Percentiles rank a stretch among this genome's conserved stretches.
Conservation (phyloP, 1,139 yeast genomes). For the Spathaspora sp. region DNA sequence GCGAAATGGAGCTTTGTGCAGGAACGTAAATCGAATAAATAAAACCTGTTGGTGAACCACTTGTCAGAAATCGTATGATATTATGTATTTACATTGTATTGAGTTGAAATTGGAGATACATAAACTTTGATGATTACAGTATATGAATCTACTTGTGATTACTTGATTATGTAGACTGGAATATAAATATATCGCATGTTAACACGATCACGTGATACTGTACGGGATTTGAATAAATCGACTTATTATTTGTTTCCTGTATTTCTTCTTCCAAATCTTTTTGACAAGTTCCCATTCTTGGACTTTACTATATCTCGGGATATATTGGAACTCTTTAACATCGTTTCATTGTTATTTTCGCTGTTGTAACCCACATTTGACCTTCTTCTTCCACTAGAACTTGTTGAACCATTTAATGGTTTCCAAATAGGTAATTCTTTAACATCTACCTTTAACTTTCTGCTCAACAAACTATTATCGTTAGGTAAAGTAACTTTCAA, state of each 20-base stretch:
- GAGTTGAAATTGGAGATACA: no score
- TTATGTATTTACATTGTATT: background rate
- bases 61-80: background rate
- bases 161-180: background rate
- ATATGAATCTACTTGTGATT: background rate
- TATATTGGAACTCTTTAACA: background rate
- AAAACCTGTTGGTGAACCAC: no score
- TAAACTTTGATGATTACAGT: background rate
- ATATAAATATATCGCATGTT: background rate
- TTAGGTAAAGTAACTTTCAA: slow-evolving; percentile 23
- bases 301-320: slow-evolving; percentile 6
- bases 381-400: background rate
- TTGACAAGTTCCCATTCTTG: slow-evolving; percentile 14
- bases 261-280: slow-evolving; percentile 14
- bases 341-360: background rate
- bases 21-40: background rate
- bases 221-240: background rate
- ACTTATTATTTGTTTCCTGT: background rate
- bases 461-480: slow-evolving; percentile 6
- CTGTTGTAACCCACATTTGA: background rate
- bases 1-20: background rate
- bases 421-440: slow-evolving; percentile 30
- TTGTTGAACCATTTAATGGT: slow-evolving; percentile 18
- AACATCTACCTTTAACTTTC: slow-evolving; percentile 29
- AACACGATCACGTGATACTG: background rate